Evolutionary conservation across 2,329 filamentous ascomycete species (phyloP).

Genomic region (Fusarium avenaceum): DNA sequence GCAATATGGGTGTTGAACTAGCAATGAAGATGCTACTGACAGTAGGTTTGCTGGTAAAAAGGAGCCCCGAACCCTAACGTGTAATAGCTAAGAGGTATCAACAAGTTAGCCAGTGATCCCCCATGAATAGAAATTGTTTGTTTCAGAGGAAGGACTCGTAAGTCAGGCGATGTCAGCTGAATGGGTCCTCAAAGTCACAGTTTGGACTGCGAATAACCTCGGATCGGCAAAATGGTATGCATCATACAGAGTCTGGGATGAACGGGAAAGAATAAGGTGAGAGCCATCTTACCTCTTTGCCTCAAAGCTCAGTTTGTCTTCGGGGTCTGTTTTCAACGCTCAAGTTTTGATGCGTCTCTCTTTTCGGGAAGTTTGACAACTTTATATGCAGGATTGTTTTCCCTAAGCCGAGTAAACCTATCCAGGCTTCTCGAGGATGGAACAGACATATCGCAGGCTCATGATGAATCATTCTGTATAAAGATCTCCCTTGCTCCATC

Average conservation of each 20-base stretch:
- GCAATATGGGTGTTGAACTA: too few relatives aligned
- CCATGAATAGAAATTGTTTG: rapidly evolving
- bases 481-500: background rate
- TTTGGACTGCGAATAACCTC: constrained; percentile 16
- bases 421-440: rapidly evolving
- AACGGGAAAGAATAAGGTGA: background rate
- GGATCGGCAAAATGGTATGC: constrained; percentile 36
- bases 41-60: too few relatives aligned
- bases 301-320: background rate
- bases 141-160: background rate
- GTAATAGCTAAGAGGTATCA: background rate
- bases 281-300: background rate
- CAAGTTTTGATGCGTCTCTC: background rate
- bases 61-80: background rate
- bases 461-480: constrained; percentile 13
- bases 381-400: background rate
- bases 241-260: background rate
- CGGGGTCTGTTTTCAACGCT: background rate
- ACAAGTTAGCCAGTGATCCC: background rate
- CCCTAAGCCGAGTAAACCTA: rapidly evolving
- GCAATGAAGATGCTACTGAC: too few relatives aligned
- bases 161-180: constrained; percentile 34
- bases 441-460: background rate
- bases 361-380: background rate
- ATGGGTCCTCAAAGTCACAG: constrained; percentile 29